Percentiles rank a stretch among this genome's conserved stretches.
phyloP scores from a whole-genome alignment of 768 basidiomycete genomes.

The Royoungia palumana region DNA sequence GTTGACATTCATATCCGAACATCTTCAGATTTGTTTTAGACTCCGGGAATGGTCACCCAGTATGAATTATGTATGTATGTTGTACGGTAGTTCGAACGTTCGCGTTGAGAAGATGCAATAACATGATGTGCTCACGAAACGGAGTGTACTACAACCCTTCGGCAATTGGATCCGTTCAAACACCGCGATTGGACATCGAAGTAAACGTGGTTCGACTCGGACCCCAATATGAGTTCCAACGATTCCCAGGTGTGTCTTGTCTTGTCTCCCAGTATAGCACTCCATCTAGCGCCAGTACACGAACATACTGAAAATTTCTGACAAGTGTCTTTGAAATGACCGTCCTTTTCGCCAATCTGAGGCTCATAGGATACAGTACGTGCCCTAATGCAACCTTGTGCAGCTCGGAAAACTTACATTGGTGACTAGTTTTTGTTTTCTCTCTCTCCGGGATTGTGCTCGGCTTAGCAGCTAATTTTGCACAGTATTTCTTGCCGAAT shows the following conservation, averaged over 20 bases:
- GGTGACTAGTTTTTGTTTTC: conserved; percentile 34
- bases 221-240: conserved; percentile 15
- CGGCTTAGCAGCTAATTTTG: conserved; percentile 67
- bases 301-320: conserved; percentile 1
- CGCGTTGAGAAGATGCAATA: conserved; percentile 9
- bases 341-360: conserved; percentile 55
- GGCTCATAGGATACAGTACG: conserved; percentile 52
- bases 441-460: conserved; percentile 51
- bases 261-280: conserved; percentile 1
- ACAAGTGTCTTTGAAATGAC: conserved; percentile 42
- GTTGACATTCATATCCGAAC: conserved; percentile 6
- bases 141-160: too few species aligned
- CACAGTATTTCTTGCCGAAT: conserved; percentile 60
- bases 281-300: conserved; percentile 5
- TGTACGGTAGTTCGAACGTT: conserved; percentile 18
- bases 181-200: conserved; percentile 6
- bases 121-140: too few species aligned
- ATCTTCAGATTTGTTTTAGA: conserved; percentile 5
- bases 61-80: conserved; percentile 11
- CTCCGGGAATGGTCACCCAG: conserved; percentile 5
- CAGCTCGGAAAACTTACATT: conserved; percentile 21
- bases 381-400: conserved; percentile 4
- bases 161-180: conserved; percentile 1
- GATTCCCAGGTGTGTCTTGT: conserved; percentile 18
- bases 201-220: conserved; percentile 2